These are phyloP conservation scores for Phytophthora crassamura DNA, from an alignment of 352 stramenopile species.

Conservation along the genomic window DNA sequence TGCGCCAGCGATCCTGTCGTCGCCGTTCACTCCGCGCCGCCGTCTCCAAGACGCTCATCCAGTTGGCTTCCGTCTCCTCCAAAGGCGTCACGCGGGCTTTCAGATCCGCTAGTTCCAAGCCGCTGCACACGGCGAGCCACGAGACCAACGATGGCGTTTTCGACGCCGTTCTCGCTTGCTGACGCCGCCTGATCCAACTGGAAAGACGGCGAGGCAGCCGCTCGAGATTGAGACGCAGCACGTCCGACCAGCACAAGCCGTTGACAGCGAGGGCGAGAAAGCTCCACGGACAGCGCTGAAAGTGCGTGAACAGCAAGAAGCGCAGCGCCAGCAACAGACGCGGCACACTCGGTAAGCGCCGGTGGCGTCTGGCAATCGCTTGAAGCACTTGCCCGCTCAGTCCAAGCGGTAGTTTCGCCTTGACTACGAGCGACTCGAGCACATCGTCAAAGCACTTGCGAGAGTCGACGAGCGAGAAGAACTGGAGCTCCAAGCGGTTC, in stretches of 20 bases:
- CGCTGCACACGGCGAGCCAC: constrained; percentile 47
- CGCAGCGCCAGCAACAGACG: constrained; percentile 69
- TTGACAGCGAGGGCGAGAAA: constrained; percentile 54
- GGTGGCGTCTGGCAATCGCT: constrained; percentile 54
- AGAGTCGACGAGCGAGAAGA: constrained; percentile 81
- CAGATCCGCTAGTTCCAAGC: constrained; percentile 40
- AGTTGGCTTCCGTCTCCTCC: constrained; percentile 14
- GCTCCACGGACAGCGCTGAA: constrained; percentile 58
- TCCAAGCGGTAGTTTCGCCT: constrained; percentile 63
- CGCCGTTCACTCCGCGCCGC: constrained; percentile 39
- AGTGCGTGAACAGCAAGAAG: constrained; percentile 72
- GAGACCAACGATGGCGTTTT: constrained; percentile 15
- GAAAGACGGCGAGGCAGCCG: constrained; percentile 33
- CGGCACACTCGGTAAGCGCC: constrained; percentile 69
- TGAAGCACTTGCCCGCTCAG: constrained; percentile 58
- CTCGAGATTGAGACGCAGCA: constrained; percentile 20
- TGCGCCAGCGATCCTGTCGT: constrained; percentile 46
- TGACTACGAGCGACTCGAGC: constrained; percentile 71
- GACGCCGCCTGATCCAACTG: constrained; percentile 26
- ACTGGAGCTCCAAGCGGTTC: constrained; percentile 69
- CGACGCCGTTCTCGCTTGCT: neutral
- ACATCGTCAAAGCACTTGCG: constrained; percentile 81
- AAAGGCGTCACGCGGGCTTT: constrained; percentile 15
- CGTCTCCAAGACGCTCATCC: constrained; percentile 41
- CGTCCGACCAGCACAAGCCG: constrained; percentile 13